These are phyloP conservation scores for Mytilinidion resinicola DNA, from an alignment of 495 filamentous ascomycete genomes.

Conservation along the genomic window DNA sequence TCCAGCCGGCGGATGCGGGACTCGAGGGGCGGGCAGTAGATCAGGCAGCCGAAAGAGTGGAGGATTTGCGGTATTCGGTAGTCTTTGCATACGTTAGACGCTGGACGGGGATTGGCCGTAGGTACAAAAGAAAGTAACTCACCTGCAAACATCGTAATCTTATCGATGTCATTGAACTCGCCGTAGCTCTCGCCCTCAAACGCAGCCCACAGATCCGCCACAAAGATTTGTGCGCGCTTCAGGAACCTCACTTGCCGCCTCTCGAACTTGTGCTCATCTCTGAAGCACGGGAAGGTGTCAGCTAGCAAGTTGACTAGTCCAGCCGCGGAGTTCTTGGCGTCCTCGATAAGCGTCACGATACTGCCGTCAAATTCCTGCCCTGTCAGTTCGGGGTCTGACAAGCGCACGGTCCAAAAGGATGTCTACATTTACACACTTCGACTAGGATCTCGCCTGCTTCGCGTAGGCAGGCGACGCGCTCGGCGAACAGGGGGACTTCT, in stretches of 20 bases:
- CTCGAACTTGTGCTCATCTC: constrained; percentile 70
- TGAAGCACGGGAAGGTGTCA: constrained; percentile 75
- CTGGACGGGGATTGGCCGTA: background rate
- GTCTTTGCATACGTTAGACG: constrained; percentile 43
- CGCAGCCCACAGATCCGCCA: constrained; percentile 92
- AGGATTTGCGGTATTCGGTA: constrained; percentile 95
- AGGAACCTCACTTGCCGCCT: constrained; percentile 70
- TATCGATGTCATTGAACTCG: constrained; percentile 82
- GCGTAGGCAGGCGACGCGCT: constrained; percentile 71
- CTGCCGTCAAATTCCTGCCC: constrained; percentile 70
- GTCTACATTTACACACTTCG: constrained; percentile 53
- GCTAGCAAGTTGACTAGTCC: constrained; percentile 76
- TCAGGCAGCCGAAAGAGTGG: constrained; percentile 71
- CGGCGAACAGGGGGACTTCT: constrained; percentile 75
- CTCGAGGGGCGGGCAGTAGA: constrained; percentile 74
- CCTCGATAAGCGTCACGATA: constrained; percentile 66
- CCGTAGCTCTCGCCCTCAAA: constrained; percentile 78
- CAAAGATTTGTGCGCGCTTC: constrained; percentile 92
- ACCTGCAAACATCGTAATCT: constrained; percentile 95
- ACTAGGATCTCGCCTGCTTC: constrained; percentile 81
- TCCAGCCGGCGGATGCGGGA: constrained; percentile 56
- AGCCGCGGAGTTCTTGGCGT: constrained; percentile 73
- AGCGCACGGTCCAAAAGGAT: background rate
- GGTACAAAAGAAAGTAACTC: constrained; percentile 13
- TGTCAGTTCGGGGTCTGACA: constrained; percentile 25